Percentiles rank a stretch among this genome's conserved stretches.
phyloP scores from a whole-genome alignment of 2,329 filamentous ascomycete species.

The Botrytis paeoniae region DNA sequence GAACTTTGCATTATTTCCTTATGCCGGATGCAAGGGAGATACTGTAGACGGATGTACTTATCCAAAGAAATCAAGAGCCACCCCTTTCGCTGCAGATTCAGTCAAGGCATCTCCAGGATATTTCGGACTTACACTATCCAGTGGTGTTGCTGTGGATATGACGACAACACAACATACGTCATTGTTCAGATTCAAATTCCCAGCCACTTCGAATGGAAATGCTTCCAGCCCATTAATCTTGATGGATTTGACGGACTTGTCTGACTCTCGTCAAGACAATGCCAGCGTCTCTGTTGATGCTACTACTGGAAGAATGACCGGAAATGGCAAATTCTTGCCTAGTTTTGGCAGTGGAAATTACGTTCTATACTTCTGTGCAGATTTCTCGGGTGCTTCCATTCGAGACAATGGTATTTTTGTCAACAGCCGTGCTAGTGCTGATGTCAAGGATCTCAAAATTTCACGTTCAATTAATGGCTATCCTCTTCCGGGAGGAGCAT shows the following conservation, averaged over 20 bases:
- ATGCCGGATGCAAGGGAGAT: constrained; percentile 57
- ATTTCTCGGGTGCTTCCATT: constrained; percentile 58
- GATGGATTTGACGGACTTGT: constrained; percentile 63
- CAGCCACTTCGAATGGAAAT: constrained; percentile 41
- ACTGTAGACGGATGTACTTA: constrained; percentile 61
- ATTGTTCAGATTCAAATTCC: constrained; percentile 64
- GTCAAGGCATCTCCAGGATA: constrained; percentile 61
- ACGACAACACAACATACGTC: constrained; percentile 62
- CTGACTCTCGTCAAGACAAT: constrained; percentile 55
- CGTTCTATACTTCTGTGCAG: constrained; percentile 62
- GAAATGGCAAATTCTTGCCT: constrained; percentile 57
- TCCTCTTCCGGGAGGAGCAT: constrained; percentile 58
- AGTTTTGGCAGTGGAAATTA: constrained; percentile 65
- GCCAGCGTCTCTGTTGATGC: constrained; percentile 54
- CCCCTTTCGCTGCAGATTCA: constrained; percentile 42
- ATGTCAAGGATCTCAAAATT: constrained; percentile 48
- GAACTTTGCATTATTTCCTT: constrained; percentile 71
- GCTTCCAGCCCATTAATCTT: constrained; percentile 54
- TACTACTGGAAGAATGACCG: constrained; percentile 58
- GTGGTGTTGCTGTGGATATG: constrained; percentile 61
- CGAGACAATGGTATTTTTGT: constrained; percentile 61
- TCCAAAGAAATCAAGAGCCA: constrained; percentile 47
- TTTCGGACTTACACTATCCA: constrained; percentile 58
- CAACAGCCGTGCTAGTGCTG: constrained; percentile 52
- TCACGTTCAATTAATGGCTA: constrained; percentile 53